Evolutionary conservation across 129 eudicot genomes (phyloP).

Genomic region (Lactuca sativa): DNA sequence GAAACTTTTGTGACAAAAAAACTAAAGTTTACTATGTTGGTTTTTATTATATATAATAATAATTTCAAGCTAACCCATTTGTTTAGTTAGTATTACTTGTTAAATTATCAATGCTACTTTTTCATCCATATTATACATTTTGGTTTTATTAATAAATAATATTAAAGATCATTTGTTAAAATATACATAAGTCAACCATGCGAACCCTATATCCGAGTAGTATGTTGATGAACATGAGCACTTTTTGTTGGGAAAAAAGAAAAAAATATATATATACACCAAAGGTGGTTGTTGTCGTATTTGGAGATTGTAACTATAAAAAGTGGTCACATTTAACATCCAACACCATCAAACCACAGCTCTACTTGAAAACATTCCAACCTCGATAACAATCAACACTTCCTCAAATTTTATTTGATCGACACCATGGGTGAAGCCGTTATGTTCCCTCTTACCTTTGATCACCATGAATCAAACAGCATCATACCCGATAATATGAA

Average conservation of each 20-base stretch:
- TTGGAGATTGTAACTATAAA: slow-evolving; percentile 15
- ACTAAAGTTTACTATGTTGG: no score
- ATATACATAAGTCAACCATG: neutral
- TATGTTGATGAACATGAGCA: neutral
- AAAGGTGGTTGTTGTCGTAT: slow-evolving; percentile 25
- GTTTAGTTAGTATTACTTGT: no score
- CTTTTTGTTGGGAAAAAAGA: neutral
- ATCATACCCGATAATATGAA: neutral
- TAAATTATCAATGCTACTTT: no score
- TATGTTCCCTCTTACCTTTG: slow-evolving; percentile 17
- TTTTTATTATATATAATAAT: no score
- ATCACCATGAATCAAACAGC: slow-evolving; percentile 11
- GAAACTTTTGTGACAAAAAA: no score
- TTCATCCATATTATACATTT: no score
- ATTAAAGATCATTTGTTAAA: neutral
- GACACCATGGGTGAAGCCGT: slow-evolving; percentile 31
- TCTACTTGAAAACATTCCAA: neutral
- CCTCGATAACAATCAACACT: neutral
- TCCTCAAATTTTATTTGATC: neutral
- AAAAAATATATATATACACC: neutral
- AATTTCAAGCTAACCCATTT: no score
- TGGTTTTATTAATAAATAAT: no score
- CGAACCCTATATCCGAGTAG: neutral
- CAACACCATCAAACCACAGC: slow-evolving; percentile 12
- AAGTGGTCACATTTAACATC: slow-evolving; percentile 8